Conservation (phyloP, 495 filamentous ascomycete genomes). For the Astrocystis sublimbata region DNA sequence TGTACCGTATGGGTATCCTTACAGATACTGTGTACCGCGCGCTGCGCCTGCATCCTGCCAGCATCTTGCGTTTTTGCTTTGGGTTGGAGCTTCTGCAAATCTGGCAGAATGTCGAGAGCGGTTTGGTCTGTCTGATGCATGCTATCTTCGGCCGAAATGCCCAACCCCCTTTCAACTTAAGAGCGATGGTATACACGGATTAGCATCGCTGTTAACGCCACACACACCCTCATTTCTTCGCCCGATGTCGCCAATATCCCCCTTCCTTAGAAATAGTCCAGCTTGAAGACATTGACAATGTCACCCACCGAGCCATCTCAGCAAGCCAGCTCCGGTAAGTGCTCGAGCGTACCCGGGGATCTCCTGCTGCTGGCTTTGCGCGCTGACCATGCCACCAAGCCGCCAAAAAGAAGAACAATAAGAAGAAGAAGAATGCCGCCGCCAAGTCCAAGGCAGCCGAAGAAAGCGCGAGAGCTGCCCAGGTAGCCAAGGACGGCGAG, state of each 20-base stretch:
- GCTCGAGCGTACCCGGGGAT: background rate
- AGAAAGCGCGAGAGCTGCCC: slow-evolving; percentile 38
- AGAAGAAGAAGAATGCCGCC: slow-evolving; percentile 67
- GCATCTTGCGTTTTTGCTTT: too few relatives aligned
- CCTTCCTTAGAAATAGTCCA: background rate
- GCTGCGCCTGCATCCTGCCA: background rate
- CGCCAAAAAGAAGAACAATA: slow-evolving; percentile 67
- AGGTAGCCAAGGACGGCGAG: slow-evolving; percentile 35
- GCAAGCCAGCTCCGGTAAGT: slow-evolving; percentile 31
- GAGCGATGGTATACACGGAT: slow-evolving; percentile 3
- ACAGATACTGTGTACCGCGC: background rate
- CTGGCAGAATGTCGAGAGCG: slow-evolving; percentile 10
- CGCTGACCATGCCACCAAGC: slow-evolving; percentile 24
- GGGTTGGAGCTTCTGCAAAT: slow-evolving; percentile 9
- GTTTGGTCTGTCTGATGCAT: slow-evolving; percentile 9
- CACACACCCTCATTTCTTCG: background rate
- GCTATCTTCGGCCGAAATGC: slow-evolving; percentile 17
- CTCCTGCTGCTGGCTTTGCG: background rate
- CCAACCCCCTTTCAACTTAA: slow-evolving; percentile 13
- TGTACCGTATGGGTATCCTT: background rate
- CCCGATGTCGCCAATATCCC: slow-evolving; percentile 14
- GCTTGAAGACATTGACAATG: slow-evolving; percentile 25
- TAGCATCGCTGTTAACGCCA: background rate
- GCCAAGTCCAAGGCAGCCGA: slow-evolving; percentile 41
- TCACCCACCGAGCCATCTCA: slow-evolving; percentile 33